Percentiles rank a stretch among this genome's conserved stretches.
Evolutionary conservation across 108 stramenopile genomes (phyloP).

Genomic region (Licmophora abbreviata): DNA sequence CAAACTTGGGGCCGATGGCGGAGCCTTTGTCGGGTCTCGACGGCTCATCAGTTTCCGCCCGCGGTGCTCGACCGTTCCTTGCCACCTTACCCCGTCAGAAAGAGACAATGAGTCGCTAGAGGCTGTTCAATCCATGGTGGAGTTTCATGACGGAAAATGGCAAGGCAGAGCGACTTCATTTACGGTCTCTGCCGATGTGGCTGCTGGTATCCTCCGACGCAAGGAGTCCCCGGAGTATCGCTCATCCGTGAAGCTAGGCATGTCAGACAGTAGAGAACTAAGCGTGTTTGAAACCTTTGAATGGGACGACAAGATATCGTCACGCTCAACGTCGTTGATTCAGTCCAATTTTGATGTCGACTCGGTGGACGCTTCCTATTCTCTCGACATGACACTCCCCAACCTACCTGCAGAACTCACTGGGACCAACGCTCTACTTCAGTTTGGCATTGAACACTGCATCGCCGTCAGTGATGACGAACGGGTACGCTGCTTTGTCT

Average conservation of each 20-base stretch:
- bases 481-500: conserved; percentile 45
- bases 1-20: no score
- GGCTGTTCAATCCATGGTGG: conserved; percentile 26
- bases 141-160: conserved; percentile 51
- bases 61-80: no score
- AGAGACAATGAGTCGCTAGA: conserved; percentile 21
- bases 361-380: conserved; percentile 62
- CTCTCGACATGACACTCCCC: conserved; percentile 19
- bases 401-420: conserved; percentile 24
- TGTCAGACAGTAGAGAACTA: conserved; percentile 18
- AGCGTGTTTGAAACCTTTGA: conserved; percentile 30
- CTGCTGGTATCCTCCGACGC: conserved; percentile 54
- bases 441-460: conserved; percentile 62
- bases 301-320: conserved; percentile 18
- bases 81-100: no score
- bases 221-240: conserved; percentile 38
- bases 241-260: conserved; percentile 34
- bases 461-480: conserved; percentile 51
- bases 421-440: conserved; percentile 19
- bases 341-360: conserved; percentile 64
- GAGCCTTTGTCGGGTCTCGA: no score
- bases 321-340: conserved; percentile 8
- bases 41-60: no score
- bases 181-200: conserved; percentile 50
- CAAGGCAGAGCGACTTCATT: conserved; percentile 50